These are phyloP conservation scores for Mucor indicus DNA, from an alignment of 371 early-diverging fungal genomes.

Conservation along the genomic window DNA sequence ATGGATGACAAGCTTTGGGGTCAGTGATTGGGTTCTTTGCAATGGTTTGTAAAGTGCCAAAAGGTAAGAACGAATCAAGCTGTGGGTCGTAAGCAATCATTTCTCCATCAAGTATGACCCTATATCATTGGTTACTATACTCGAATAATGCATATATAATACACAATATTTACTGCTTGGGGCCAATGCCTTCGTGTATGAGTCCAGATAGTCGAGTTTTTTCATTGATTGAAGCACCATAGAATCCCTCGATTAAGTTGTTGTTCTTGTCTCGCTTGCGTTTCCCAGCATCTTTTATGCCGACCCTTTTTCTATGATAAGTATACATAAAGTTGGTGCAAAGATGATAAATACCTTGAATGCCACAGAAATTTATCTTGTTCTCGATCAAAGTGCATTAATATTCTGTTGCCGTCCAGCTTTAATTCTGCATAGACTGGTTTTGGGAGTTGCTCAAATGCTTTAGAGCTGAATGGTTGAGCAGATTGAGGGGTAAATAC, in stretches of 20 bases:
- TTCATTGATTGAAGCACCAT: slow-evolving; percentile 7
- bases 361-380: slow-evolving; percentile 51
- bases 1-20: slow-evolving; percentile 42
- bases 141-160: background rate
- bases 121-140: background rate
- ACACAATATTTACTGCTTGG: slow-evolving; percentile 17
- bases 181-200: slow-evolving; percentile 15
- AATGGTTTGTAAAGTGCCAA: slow-evolving; percentile 70
- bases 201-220: slow-evolving; percentile 16
- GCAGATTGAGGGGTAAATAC: background rate
- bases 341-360: slow-evolving; percentile 44
- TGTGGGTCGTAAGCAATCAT: slow-evolving; percentile 68
- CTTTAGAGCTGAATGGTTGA: background rate
- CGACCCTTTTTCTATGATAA: no score
- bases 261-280: no score
- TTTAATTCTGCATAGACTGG: slow-evolving; percentile 77
- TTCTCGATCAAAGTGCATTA: slow-evolving; percentile 59
- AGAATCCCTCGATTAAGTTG: no score
- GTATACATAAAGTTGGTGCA: no score
- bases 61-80: slow-evolving; percentile 53
- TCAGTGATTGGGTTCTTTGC: slow-evolving; percentile 46
- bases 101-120: slow-evolving; percentile 61
- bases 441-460: background rate
- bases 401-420: slow-evolving; percentile 76
- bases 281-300: no score